These are phyloP conservation scores for Obelidium mucronatum DNA, from an alignment of 192 early-diverging fungal species.

Conservation along the genomic window DNA sequence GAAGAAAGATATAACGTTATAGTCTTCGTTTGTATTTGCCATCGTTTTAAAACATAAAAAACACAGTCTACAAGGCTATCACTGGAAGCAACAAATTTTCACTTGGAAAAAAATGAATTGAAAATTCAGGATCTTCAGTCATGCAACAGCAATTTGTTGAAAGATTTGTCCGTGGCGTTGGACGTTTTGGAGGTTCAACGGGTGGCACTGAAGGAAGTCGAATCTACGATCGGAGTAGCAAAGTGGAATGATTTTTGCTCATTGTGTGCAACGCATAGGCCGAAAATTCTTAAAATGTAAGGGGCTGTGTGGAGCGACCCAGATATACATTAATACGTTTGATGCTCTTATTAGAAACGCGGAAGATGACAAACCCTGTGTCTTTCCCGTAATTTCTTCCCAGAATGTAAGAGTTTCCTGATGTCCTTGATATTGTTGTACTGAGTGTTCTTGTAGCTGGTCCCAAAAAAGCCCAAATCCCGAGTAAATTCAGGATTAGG, in stretches of 20 bases:
- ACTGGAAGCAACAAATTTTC: no score
- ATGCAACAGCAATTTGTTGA: background rate
- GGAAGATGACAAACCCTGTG: background rate
- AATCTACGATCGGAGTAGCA: background rate
- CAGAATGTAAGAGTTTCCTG: background rate
- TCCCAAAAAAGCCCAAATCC: background rate
- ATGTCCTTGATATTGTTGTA: background rate
- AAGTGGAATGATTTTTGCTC: constrained; percentile 2
- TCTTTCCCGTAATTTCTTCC: background rate
- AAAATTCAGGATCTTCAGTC: background rate
- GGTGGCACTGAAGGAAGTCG: background rate
- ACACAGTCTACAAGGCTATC: background rate
- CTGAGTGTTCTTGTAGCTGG: background rate
- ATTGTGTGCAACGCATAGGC: constrained; percentile 4
- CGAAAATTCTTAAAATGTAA: background rate
- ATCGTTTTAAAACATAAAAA: no score
- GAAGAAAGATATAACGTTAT: constrained; percentile 26
- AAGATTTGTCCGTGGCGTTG: background rate
- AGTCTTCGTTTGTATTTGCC: no score
- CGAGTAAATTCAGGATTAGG: constrained; percentile 3
- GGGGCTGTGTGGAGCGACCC: no score
- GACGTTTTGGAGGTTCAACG: background rate
- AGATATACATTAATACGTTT: no score
- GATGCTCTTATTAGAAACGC: no score
- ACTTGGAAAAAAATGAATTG: background rate